Evolutionary conservation across 2,329 filamentous ascomycete species (phyloP).

Genomic region (Lachnellula arida): DNA sequence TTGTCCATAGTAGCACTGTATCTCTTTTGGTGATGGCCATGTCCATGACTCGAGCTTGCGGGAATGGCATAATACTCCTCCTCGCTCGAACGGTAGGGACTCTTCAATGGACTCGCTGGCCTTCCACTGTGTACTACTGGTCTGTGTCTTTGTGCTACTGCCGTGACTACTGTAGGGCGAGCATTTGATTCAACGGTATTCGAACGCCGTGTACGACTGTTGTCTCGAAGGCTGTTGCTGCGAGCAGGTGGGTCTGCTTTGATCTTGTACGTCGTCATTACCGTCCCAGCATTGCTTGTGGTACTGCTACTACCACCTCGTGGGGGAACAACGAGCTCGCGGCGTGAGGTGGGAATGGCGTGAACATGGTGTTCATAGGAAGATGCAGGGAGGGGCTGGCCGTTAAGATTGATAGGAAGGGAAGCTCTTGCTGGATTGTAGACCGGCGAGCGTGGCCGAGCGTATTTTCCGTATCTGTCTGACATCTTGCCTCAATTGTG

Average conservation of each 20-base stretch:
- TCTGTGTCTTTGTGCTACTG: conserved; percentile 36
- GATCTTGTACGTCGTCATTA: conserved; percentile 53
- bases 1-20: conserved; percentile 47
- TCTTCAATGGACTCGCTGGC: conserved; percentile 47
- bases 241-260: conserved; percentile 47
- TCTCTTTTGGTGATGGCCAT: conserved; percentile 30
- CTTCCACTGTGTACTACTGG: conserved; percentile 28
- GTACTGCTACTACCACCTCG: conserved; percentile 35
- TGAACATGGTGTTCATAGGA: conserved; percentile 50
- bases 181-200: conserved; percentile 44
- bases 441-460: conserved; percentile 41
- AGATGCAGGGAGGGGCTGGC: neutral
- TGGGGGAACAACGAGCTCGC: conserved; percentile 32
- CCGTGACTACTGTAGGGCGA: conserved; percentile 52
- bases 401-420: conserved; percentile 43
- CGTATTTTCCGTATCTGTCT: conserved; percentile 43
- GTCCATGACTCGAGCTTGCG: conserved; percentile 50
- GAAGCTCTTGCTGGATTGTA: conserved; percentile 50
- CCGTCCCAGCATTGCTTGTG: conserved; percentile 28
- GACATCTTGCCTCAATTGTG: conserved; percentile 36
- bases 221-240: conserved; percentile 44
- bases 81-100: conserved; percentile 50
- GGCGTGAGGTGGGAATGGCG: conserved; percentile 41
- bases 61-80: conserved; percentile 52
- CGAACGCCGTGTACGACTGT: conserved; percentile 42